Base-by-base conservation (phyloP, 305 asterid species). In the Fraxinus angustifolia region DNA sequence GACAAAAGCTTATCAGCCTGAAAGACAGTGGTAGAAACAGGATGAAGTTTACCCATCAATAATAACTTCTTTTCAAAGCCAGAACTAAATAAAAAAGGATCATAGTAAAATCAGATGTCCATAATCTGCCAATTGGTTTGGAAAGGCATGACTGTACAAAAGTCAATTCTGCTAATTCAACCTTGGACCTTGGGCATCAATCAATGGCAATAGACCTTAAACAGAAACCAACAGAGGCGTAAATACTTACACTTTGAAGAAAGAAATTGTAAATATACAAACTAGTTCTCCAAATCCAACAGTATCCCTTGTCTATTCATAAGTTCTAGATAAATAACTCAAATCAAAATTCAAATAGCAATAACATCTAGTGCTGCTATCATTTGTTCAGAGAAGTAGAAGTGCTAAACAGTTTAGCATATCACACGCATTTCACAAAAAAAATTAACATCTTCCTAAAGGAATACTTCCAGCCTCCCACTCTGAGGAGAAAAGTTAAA, bases 1-100 rank as follows among this genome's bases (percentile, higher is more conserved):
- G 99, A 93, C 82, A 95, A 84, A 81, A 95, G 99, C 87, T 93
- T 95, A 84, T 95, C 98, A 42, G 99, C 99, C 99, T 95, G 98
- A 83, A 87, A 83, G 73, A 81, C 56, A 86, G 38, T 38, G 81
- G 83, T 21, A 53, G 23, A 80, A 72, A 34, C 33, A 79, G 50
- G 31, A 82, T 80, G 12, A 70, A 78, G 79, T 74, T 62, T 14
- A 17, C 77, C 31, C 78, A 79, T 38, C 28, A 12, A 75, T 21
- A 45, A 84, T 81, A 80, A 79, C 58, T 75, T 50, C 60, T 56
- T 75, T 56, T 62, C 38, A 33, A 40, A 23, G 75, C 70, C 19
- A 30, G 78, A 77, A 82, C 50, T 65, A 67, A 58, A 30, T 35
- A 58, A 45, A 34, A 81, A 50, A 82, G 75, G 45, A 70, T 70